Evolutionary conservation across 371 early-diverging fungal species (phyloP).

Genomic region (Cokeromyces recurvatus): DNA sequence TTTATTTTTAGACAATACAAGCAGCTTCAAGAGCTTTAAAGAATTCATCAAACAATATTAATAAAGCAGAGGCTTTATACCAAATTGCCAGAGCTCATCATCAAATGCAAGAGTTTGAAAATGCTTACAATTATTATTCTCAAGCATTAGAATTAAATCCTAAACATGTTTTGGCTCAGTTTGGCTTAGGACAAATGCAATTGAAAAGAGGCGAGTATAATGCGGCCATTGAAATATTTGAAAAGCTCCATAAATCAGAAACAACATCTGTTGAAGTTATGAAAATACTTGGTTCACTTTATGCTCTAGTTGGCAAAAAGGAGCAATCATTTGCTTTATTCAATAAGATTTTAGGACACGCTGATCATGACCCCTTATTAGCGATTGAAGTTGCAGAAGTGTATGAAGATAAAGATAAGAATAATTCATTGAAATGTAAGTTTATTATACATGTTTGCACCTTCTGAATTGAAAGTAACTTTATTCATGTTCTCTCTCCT

Average conservation of each 20-base stretch:
- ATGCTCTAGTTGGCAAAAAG: conserved; percentile 62
- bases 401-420: conserved; percentile 52
- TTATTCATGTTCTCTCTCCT: too few species aligned
- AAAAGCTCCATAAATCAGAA: conserved; percentile 62
- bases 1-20: conserved; percentile 25
- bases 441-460: too few species aligned
- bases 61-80: conserved; percentile 60
- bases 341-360: conserved; percentile 49
- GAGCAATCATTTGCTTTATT: conserved; percentile 61
- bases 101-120: conserved; percentile 55
- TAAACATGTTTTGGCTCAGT: conserved; percentile 65
- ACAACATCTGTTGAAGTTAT: conserved; percentile 62
- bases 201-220: conserved; percentile 45
- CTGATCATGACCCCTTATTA: conserved; percentile 51
- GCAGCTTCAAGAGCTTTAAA: conserved; percentile 45
- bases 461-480: too few species aligned
- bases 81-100: conserved; percentile 59
- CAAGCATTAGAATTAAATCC: conserved; percentile 68
- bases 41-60: conserved; percentile 42
- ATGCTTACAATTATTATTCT: conserved; percentile 67
- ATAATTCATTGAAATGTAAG: conserved; percentile 51
- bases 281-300: conserved; percentile 60
- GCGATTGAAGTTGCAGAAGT: conserved; percentile 61
- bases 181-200: conserved; percentile 74
- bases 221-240: conserved; percentile 67